Evolutionary conservation across 73 alveolate genomes (phyloP).

Genomic region (Uronychia binucleata): DNA sequence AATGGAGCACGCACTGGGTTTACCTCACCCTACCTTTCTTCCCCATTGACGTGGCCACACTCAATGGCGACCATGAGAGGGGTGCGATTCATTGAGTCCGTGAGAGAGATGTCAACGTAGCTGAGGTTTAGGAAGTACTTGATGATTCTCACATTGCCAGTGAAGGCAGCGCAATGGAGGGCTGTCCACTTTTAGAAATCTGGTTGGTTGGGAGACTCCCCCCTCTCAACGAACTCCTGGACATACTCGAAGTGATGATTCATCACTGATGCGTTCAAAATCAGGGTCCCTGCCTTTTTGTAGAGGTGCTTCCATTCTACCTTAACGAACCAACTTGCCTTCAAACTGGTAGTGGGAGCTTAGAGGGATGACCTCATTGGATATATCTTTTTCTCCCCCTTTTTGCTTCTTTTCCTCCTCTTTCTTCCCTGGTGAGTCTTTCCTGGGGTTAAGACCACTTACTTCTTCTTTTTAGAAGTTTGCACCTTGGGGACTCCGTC

Average conservation of each 20-base stretch:
- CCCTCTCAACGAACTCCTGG: slow-evolving; percentile 46
- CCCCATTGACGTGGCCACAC: slow-evolving; percentile 50
- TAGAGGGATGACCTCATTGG: neutral
- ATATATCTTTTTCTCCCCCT: neutral
- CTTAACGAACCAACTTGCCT: neutral
- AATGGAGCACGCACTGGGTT: slow-evolving; percentile 19
- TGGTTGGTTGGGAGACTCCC: slow-evolving; percentile 20
- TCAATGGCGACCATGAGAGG: slow-evolving; percentile 53
- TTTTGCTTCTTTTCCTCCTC: neutral
- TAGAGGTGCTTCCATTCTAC: slow-evolving; percentile 59
- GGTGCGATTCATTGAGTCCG: slow-evolving; percentile 47
- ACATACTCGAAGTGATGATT: slow-evolving; percentile 48
- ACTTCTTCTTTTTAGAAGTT: neutral
- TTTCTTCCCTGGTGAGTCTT: neutral
- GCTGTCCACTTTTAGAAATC: slow-evolving; percentile 66
- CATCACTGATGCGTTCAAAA: slow-evolving; percentile 47
- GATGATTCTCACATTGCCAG: slow-evolving; percentile 34
- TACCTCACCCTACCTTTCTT: slow-evolving; percentile 21
- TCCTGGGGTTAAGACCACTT: neutral
- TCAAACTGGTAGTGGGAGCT: neutral
- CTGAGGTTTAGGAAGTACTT: slow-evolving; percentile 10
- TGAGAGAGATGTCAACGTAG: slow-evolving; percentile 20
- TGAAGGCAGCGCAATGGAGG: slow-evolving; percentile 64
- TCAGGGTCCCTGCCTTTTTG: slow-evolving; percentile 12
- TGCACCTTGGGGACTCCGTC: slow-evolving; percentile 1